Base-by-base conservation (phyloP, 2,329 filamentous ascomycete species). In the Basipetospora chlamydospora region DNA sequence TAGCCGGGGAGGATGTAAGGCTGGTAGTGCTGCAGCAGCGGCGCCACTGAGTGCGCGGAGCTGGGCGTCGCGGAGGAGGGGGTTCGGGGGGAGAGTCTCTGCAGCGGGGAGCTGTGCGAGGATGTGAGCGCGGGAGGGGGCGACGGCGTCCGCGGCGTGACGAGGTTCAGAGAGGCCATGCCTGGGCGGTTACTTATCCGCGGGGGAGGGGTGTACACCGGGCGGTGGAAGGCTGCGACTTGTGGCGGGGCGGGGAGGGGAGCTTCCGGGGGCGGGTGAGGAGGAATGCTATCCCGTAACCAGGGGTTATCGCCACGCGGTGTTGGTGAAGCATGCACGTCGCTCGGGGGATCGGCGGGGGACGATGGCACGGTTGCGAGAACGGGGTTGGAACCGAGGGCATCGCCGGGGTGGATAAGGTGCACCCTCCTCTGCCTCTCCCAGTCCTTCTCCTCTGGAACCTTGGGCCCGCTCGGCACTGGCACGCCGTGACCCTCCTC, bases 21-120 rank as follows among this genome's bases (percentile, higher is more conserved):
- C n/a, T n/a, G n/a, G n/a, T n/a, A n/a, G n/a, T n/a, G n/a, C 8
- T 46, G 48, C 3, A 63, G 48, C 3, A 64, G 49, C 13, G 57
- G 52, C 2, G 52, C 49, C 3, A 48, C 53, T 39, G 56, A 60
- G 12, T 44, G 45, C 6, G 51, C 51, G 11, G 54, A 55, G 1
- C 47, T 44, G 2, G 57, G 56, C 1, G 56, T 55, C 12, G 39
- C 35, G 4, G 35, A 7, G 17, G 35, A 18, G 33, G 12, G 17
- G 13, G 34, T 13, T 29, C 18, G 20, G 29, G 35, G 17, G n/a
- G 35, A 37, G 13, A 22, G 30, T 5, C 30, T 17, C 16, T 33
- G 18, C 4, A 22, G 18, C 4, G 30, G 30, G 8, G 30, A 33
- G 30, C 17, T 21, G 30, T 33, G 30, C 17, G 30, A n/a, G n/a